These are phyloP conservation scores for Solanum etuberosum DNA, from an alignment of 257 asterid species.

Conservation along the genomic window DNA sequence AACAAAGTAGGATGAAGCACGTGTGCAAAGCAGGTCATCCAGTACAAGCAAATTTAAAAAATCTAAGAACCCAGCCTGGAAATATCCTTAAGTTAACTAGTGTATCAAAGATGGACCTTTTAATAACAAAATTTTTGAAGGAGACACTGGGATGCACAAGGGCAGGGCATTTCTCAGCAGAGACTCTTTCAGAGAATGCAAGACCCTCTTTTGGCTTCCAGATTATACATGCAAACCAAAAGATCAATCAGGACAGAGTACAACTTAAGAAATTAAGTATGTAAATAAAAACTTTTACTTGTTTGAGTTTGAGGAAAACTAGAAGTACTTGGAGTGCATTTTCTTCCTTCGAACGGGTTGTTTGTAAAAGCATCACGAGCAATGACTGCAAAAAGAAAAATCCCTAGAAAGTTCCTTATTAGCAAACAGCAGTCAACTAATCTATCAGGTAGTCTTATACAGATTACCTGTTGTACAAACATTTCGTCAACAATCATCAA, in stretches of 20 bases:
- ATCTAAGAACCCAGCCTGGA: background rate
- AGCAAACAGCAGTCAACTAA: too few species aligned
- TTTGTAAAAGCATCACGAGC: slow-evolving; percentile 77
- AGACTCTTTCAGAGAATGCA: slow-evolving; percentile 53
- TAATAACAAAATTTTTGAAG: too few species aligned
- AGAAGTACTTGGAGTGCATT: slow-evolving; percentile 63
- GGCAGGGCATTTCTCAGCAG: slow-evolving; percentile 61
- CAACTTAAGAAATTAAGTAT: background rate
- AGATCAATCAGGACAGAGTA: background rate
- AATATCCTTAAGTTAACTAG: background rate
- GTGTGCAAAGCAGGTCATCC: too few species aligned
- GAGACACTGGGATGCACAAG: too few species aligned
- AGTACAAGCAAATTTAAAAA: too few species aligned
- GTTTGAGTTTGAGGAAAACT: background rate
- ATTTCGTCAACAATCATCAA: too few species aligned
- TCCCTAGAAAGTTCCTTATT: too few species aligned
- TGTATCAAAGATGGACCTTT: too few species aligned
- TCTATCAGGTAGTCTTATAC: too few species aligned
- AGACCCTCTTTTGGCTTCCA: slow-evolving; percentile 61
- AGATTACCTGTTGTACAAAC: too few species aligned
- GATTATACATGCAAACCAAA: background rate
- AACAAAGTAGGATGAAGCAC: too few species aligned
- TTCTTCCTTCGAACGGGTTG: slow-evolving; percentile 90
- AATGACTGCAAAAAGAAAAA: slow-evolving; percentile 13
- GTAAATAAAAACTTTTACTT: background rate